phyloP scores from a whole-genome alignment of 345 rosid genomes.

The Populus simonii region DNA sequence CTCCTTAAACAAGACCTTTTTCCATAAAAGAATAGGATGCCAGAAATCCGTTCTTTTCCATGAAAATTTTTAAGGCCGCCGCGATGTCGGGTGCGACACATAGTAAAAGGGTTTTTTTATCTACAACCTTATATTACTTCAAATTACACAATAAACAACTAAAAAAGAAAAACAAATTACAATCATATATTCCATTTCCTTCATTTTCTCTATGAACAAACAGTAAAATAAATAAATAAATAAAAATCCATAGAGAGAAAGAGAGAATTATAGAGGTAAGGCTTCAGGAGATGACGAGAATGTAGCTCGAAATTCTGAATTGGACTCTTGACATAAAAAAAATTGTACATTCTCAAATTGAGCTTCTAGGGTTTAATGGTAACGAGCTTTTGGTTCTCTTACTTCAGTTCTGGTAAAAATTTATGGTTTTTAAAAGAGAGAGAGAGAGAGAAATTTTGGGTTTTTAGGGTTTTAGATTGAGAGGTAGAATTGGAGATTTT shows the following conservation, averaged over 20 bases:
- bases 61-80: too few relatives aligned
- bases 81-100: too few relatives aligned
- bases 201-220: background rate
- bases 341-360: background rate
- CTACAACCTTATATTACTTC: background rate
- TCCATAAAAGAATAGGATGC: too few relatives aligned
- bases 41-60: too few relatives aligned
- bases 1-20: too few relatives aligned
- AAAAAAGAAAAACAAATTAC: background rate
- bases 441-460: background rate
- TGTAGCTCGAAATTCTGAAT: conserved; percentile 96
- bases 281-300: conserved; percentile 75
- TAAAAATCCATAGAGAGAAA: background rate
- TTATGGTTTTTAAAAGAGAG: background rate
- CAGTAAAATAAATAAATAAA: background rate
- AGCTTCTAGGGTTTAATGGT: background rate
- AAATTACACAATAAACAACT: background rate
- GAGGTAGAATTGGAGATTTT: background rate
- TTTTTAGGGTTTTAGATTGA: background rate
- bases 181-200: background rate
- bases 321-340: conserved; percentile 62
- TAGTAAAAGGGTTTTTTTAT: too few relatives aligned
- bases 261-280: conserved; percentile 57
- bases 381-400: background rate
- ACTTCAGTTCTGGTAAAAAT: background rate